These are phyloP conservation scores for Triticum dicoccoides DNA, from an alignment of 176 grass and related monocot species.

Conservation along the genomic window DNA sequence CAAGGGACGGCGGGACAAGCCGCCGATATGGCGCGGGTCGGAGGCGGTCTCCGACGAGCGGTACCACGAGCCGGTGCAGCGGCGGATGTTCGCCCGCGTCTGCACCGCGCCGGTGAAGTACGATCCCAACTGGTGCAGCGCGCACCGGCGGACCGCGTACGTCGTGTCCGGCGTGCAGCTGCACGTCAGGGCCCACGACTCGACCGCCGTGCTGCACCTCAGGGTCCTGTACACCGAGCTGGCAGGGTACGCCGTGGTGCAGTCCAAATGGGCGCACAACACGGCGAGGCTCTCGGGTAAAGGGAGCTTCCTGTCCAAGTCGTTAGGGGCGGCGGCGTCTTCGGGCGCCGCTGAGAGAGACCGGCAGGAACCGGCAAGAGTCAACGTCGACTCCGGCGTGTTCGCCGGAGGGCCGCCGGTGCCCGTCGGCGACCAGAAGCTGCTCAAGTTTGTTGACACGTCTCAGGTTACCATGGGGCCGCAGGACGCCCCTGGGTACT, in stretches of 20 bases:
- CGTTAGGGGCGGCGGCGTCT: conserved; percentile 16
- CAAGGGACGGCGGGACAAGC: background rate
- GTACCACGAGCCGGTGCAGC: conserved; percentile 71
- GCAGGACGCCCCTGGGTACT: conserved; percentile 75
- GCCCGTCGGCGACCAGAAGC: conserved; percentile 55
- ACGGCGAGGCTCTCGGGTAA: conserved; percentile 39
- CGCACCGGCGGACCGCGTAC: conserved; percentile 19
- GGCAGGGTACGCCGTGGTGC: conserved; percentile 42
- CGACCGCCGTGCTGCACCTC: conserved; percentile 58
- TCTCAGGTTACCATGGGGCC: conserved; percentile 69
- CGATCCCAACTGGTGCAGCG: conserved; percentile 39
- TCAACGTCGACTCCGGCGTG: conserved; percentile 64
- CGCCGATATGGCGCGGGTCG: conserved; percentile 58
- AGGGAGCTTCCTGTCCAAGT: conserved; percentile 51
- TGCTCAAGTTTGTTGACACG: conserved; percentile 80
- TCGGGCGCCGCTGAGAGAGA: conserved; percentile 23
- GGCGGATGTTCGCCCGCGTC: conserved; percentile 73
- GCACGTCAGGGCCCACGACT: conserved; percentile 41
- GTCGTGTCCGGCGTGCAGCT: conserved; percentile 78
- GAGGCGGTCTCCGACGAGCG: conserved; percentile 58
- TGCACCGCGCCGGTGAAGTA: conserved; percentile 84
- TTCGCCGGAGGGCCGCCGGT: conserved; percentile 58
- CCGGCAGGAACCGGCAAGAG: background rate
- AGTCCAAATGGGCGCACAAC: conserved; percentile 63
- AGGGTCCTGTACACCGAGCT: conserved; percentile 70